Base-by-base conservation (phyloP, 2,329 filamentous ascomycete genomes). In the Paraphoma chrysanthemicola region DNA sequence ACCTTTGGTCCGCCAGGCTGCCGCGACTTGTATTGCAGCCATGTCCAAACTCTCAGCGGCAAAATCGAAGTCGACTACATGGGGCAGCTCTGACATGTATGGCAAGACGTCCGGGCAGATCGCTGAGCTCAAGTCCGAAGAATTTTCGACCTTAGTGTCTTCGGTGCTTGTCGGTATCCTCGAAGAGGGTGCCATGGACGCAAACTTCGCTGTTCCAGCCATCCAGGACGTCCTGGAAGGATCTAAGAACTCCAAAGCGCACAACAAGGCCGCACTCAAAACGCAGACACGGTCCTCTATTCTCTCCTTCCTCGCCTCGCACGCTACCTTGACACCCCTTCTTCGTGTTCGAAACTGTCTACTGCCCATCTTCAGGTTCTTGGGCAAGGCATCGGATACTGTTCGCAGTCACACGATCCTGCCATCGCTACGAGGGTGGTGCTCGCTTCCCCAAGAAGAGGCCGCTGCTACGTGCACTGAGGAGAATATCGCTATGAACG, bases 111-210 rank as follows among this genome's bases (percentile, higher is more conserved):
- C 78, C 11, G 81, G 79, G 6, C 77, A 79, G 12, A 14, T 89
- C n/a, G 79, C 84, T 17, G 57, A 63, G 7, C 54, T 97, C 0
- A 96, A 96, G 69, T 88, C 87, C 29, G 76, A 69, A 16, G 63
- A 82, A 36, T 73, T 78, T 12, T 81, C 79, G 3, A 77, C 79
- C 16, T 17, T 89, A 14, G 77, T 96, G 17, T 70, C 95, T 0
- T 83, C 86, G 17, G 82, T 90, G 38, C 77, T 97, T n/a, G 75
- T 92, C 17, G 91, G 91, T 0, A 86, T 85, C 1, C 78, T 97
- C 9, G 93, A 97, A 76, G 95, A 97, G 76, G 96, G 90, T 68
- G 83, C 94, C 3, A 85, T 97, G 63, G 93, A 98, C 70, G 80
- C 86, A 4, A 85, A 84, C 29, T 88, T 95, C 58, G 82, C 97